phyloP scores from a whole-genome alignment of 2,329 filamentous ascomycete genomes.

The Fusarium euwallaceae region DNA sequence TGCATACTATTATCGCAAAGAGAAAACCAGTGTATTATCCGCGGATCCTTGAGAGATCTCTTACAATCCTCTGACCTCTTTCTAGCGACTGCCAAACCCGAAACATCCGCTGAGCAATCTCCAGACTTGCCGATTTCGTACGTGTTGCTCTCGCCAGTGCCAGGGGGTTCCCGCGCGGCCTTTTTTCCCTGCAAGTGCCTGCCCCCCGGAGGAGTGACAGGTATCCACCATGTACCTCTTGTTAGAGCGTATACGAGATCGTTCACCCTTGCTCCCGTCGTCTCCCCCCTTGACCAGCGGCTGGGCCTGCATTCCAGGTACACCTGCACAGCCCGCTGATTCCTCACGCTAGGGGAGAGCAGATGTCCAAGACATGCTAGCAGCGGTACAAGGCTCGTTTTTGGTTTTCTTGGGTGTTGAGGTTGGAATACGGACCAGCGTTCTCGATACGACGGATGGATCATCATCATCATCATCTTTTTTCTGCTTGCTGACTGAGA shows the following conservation, averaged over 20 bases:
- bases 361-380: constrained; percentile 36
- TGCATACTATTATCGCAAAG: neutral
- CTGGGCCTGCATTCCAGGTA: constrained; percentile 42
- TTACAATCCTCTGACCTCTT: constrained; percentile 13
- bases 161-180: neutral
- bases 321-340: constrained; percentile 45
- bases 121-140: constrained; percentile 26
- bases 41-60: constrained; percentile 5
- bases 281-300: constrained; percentile 3
- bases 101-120: constrained; percentile 28
- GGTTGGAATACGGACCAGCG: constrained; percentile 9
- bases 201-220: constrained; percentile 13
- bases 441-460: constrained; percentile 15
- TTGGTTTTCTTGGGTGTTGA: neutral
- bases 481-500: neutral
- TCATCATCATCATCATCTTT: no score
- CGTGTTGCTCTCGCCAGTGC: neutral
- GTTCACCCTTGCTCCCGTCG: constrained; percentile 23
- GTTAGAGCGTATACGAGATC: constrained; percentile 50
- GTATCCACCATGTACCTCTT: constrained; percentile 40
- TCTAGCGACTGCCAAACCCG: constrained; percentile 16
- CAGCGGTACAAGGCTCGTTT: constrained; percentile 28
- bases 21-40: neutral
- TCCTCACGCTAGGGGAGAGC: constrained; percentile 23
- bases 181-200: neutral